Evolutionary conservation across 805 yeast species (phyloP).

Genomic region (Suhomyces canberraensis): DNA sequence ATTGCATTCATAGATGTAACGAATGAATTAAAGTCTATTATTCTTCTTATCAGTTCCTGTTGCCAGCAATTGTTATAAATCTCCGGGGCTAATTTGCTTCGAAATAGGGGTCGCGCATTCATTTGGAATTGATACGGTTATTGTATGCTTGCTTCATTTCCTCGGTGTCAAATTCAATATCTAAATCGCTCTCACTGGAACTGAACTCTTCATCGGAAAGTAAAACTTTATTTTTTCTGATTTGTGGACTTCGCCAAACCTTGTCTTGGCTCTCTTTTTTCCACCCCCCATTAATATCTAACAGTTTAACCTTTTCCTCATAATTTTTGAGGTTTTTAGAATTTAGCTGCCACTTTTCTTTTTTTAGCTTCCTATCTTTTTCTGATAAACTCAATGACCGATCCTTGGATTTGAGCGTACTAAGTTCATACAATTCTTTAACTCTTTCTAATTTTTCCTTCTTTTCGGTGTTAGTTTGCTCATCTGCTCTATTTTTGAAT

Average conservation of each 20-base stretch:
- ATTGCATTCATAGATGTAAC: too few relatives aligned
- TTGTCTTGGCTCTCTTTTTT: constrained; percentile 1
- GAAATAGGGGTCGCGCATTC: too few relatives aligned
- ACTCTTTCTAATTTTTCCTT: constrained; percentile 9
- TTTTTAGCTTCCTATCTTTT: constrained; percentile 14
- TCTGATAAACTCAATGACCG: constrained; percentile 15
- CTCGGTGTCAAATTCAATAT: constrained; percentile 28
- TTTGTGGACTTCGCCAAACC: background rate
- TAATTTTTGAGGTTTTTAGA: constrained; percentile 15
- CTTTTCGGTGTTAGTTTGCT: constrained; percentile 7
- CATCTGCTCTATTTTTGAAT: constrained; percentile 1
- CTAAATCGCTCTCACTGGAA: constrained; percentile 24
- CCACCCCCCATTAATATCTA: constrained; percentile 8
- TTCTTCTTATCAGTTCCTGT: too few relatives aligned
- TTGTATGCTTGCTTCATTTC: constrained; percentile 12
- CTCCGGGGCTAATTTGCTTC: too few relatives aligned
- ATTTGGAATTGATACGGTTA: background rate
- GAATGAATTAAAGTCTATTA: too few relatives aligned
- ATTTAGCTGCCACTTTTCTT: constrained; percentile 24
- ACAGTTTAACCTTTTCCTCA: constrained; percentile 9
- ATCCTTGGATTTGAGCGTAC: constrained; percentile 13
- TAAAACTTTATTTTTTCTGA: constrained; percentile 5
- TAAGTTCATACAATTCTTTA: constrained; percentile 22
- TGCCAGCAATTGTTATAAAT: too few relatives aligned
- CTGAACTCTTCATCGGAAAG: constrained; percentile 8